Evolutionary conservation across 1,284 basidiomycete species (phyloP).

Genomic region (Trametes hirsuta): DNA sequence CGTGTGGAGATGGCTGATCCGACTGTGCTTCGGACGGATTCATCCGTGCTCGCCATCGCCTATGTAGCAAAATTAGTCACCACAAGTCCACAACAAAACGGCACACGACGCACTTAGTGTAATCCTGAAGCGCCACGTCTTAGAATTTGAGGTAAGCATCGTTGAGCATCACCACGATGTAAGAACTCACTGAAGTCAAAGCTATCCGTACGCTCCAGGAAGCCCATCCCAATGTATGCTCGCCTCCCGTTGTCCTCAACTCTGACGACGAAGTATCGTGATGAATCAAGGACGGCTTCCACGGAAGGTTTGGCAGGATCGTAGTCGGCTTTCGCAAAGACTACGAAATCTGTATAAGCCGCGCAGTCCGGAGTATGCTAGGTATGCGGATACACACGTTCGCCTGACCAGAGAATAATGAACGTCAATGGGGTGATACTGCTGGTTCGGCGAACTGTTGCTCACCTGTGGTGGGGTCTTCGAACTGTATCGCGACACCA

Average conservation of each 20-base stretch:
- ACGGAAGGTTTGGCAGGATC: slow-evolving; percentile 82
- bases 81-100: background rate
- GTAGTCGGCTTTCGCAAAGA: slow-evolving; percentile 93
- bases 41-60: slow-evolving; percentile 62
- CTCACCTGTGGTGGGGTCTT: slow-evolving; percentile 77
- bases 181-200: slow-evolving; percentile 86
- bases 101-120: slow-evolving; percentile 73
- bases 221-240: slow-evolving; percentile 94
- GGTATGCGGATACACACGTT: slow-evolving; percentile 20
- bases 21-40: slow-evolving; percentile 53
- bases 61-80: slow-evolving; percentile 31
- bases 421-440: background rate
- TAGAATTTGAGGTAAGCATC: background rate
- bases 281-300: slow-evolving; percentile 95
- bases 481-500: slow-evolving; percentile 67
- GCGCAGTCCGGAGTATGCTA: background rate
- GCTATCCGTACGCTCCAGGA: slow-evolving; percentile 87
- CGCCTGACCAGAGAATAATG: slow-evolving; percentile 19
- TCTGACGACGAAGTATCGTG: slow-evolving; percentile 93
- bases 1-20: slow-evolving; percentile 53
- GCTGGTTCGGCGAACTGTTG: background rate
- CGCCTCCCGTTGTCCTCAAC: slow-evolving; percentile 87
- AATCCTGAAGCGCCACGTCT: slow-evolving; percentile 96
- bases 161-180: background rate
- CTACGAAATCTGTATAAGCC: slow-evolving; percentile 39